Base-by-base conservation (phyloP, 768 basidiomycete species). In the Floccularia luteovirens region DNA sequence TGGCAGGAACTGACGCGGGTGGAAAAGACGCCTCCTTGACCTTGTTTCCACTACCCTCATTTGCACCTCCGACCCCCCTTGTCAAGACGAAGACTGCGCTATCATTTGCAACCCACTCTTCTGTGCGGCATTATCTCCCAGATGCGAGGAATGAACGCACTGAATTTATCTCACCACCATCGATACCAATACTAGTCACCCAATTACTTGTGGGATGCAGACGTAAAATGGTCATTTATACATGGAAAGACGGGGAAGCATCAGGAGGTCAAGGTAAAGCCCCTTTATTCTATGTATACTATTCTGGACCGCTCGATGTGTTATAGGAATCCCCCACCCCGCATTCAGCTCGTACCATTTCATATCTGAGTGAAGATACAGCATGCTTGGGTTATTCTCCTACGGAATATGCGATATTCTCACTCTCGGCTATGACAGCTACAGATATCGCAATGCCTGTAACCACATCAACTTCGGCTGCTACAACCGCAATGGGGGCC, bases 341-440 rank as follows among this genome's bases (percentile, higher is more conserved):
- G 10, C 94, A 98, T 56, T 91, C 92, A 6, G 82, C 96, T n/a
- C 77, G 96, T 28, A 69, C 74, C 0, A 80, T 96, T 36, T 67
- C 80, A 2, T 93, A 97, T 55, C 59, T 90, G 36, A 66, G 77
- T 44, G 51, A 72, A 4, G 69, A 78, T 19, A 67, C 66, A 1
- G 67, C 75, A 6, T 83, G 84, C 48, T 78, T 92, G 46, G 88
- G 84, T 0, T 91, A 91, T 57, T 77, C 86, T n/a, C 69, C 77
- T 0, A 77, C 83, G 0, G 85, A 87, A 47, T 77, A 83, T 56
- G 84, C 80, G 1, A 60, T 92, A 5, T 85, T 90, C 47, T 78
- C 76, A 2, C 60, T 89, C 25, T 66, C 72, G 27, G 72, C 69
- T 1, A 75, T 76, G 66, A 63, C 72, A 2, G 66, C 71, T 0